Conservation (phyloP, 352 stramenopile species). For the Phytopythium cucurbitacearum region DNA sequence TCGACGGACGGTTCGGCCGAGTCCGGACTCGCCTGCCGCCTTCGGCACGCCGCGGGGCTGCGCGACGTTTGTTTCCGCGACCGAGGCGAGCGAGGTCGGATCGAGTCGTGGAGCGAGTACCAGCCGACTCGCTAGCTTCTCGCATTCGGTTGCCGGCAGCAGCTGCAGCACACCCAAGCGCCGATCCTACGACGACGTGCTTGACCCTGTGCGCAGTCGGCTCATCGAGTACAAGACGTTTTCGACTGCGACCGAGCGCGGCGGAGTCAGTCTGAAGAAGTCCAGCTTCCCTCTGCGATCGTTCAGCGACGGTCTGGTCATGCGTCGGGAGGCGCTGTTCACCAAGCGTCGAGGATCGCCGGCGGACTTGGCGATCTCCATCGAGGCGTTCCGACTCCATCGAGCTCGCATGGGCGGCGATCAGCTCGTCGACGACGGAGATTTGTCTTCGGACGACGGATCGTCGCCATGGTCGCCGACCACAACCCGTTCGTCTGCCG, state of each 20-base stretch:
- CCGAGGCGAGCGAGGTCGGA: no score
- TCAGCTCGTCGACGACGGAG: slow-evolving; percentile 23
- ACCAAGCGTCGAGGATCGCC: slow-evolving; percentile 63
- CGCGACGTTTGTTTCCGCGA: no score
- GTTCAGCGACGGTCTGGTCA: slow-evolving; percentile 76
- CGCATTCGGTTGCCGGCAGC: slow-evolving; percentile 2
- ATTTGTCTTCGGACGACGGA: slow-evolving; percentile 41
- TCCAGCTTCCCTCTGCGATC: slow-evolving; percentile 60
- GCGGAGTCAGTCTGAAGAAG: slow-evolving; percentile 38
- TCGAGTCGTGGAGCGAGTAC: slow-evolving; percentile 9
- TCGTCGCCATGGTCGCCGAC: slow-evolving; percentile 20
- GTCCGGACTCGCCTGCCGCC: slow-evolving; percentile 3
- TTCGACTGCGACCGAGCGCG: slow-evolving; percentile 30
- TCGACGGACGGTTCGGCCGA: slow-evolving; percentile 21
- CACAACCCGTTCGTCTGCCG: slow-evolving; percentile 21
- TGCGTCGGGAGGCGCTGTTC: slow-evolving; percentile 64
- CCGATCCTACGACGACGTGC: slow-evolving; percentile 68
- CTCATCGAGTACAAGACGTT: slow-evolving; percentile 86
- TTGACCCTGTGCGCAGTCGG: slow-evolving; percentile 66
- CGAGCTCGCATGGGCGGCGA: slow-evolving; percentile 57
- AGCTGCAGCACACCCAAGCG: slow-evolving; percentile 21
- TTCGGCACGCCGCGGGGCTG: no score
- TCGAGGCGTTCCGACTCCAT: slow-evolving; percentile 69
- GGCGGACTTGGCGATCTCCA: slow-evolving; percentile 68
- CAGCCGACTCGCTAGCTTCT: slow-evolving; percentile 9